Conservation (phyloP, 257 asterid genomes). For the Fraxinus pennsylvanica region DNA sequence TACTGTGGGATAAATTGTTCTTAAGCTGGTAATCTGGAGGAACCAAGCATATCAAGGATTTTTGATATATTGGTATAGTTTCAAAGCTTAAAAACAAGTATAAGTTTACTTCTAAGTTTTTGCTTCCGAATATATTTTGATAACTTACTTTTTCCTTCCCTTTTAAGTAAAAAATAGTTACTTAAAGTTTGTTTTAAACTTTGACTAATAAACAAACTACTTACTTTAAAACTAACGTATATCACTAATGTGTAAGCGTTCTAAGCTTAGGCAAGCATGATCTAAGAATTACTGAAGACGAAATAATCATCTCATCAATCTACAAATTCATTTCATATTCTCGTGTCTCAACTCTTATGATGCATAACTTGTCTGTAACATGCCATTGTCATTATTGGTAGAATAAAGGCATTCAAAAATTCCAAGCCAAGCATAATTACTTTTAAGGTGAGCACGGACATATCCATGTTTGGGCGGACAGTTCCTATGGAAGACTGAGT, state of each 20-base stretch:
- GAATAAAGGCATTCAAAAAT: neutral
- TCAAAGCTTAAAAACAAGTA: too few relatives aligned
- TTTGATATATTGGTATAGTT: too few relatives aligned
- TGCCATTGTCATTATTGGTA: neutral
- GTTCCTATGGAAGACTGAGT: constrained; percentile 71
- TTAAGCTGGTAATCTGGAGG: neutral
- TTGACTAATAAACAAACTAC: too few relatives aligned
- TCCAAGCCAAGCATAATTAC: constrained; percentile 63
- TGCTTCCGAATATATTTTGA: too few relatives aligned
- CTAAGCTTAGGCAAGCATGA: too few relatives aligned
- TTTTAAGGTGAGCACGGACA: constrained; percentile 82
- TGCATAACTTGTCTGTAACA: neutral
- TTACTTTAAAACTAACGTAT: too few relatives aligned
- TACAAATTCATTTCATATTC: neutral
- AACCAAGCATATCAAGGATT: neutral
- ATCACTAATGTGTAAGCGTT: too few relatives aligned
- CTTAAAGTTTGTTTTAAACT: too few relatives aligned
- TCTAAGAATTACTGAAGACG: neutral
- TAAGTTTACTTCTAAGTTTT: too few relatives aligned
- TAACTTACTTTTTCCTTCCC: too few relatives aligned
- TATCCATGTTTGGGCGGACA: constrained; percentile 79
- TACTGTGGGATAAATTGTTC: neutral
- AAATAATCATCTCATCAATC: neutral
- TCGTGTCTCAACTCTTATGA: neutral
- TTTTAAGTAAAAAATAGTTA: too few relatives aligned